These are phyloP conservation scores for Diaporthe citri DNA, from an alignment of 2,329 filamentous ascomycete genomes.

Conservation along the genomic window DNA sequence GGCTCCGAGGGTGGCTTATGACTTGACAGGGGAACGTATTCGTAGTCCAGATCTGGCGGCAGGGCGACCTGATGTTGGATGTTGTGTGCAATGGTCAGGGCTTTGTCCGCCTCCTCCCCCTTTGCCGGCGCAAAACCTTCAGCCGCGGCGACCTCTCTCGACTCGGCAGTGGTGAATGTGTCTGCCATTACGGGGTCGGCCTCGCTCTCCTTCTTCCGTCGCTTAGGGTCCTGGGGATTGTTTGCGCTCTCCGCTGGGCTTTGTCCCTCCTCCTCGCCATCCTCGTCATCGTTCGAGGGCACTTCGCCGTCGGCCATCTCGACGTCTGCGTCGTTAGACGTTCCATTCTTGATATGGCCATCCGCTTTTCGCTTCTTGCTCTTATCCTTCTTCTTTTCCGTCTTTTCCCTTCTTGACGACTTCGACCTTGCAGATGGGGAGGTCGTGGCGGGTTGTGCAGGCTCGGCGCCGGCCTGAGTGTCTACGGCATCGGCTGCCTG, in stretches of 20 bases:
- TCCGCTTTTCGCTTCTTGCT: constrained; percentile 91
- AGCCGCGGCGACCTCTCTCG: constrained; percentile 86
- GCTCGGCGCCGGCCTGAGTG: constrained; percentile 49
- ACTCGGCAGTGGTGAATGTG: constrained; percentile 94
- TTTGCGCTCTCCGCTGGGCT: constrained; percentile 48
- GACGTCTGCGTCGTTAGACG: constrained; percentile 53
- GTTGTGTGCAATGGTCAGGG: constrained; percentile 90
- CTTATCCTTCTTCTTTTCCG: constrained; percentile 66
- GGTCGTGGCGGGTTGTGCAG: constrained; percentile 40
- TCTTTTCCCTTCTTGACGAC: constrained; percentile 52
- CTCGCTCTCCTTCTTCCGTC: constrained; percentile 72
- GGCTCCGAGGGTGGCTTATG: constrained; percentile 92
- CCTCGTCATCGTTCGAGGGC: constrained; percentile 54
- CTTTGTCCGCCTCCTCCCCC: constrained; percentile 67
- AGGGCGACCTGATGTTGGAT: constrained; percentile 98
- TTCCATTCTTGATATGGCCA: constrained; percentile 75
- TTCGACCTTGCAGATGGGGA: constrained; percentile 40
- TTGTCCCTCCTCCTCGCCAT: constrained; percentile 47
- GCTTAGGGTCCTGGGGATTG: constrained; percentile 69
- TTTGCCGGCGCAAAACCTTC: constrained; percentile 73
- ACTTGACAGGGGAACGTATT: constrained; percentile 93
- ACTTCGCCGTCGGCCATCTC: constrained; percentile 60
- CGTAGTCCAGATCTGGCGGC: constrained; percentile 92
- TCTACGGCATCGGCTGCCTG: constrained; percentile 64
- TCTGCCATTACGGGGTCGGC: constrained; percentile 89